These are phyloP conservation scores for Citrus glauca DNA, from an alignment of 345 rosid genomes.

Conservation along the genomic window DNA sequence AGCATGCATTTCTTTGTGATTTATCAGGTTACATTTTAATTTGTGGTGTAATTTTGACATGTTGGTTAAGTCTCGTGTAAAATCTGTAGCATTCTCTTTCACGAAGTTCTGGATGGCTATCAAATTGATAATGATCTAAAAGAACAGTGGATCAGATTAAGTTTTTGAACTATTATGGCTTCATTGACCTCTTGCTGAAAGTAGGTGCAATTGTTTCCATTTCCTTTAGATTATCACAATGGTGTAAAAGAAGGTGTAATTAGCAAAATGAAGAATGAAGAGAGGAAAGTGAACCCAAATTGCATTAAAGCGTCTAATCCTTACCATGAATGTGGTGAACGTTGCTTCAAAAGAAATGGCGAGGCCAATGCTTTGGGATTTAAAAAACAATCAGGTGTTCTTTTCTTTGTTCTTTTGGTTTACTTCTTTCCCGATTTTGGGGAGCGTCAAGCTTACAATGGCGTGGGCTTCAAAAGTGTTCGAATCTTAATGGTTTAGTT, in stretches of 20 bases:
- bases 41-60: background rate
- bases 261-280: conserved; percentile 38
- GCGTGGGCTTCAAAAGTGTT: background rate
- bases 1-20: background rate
- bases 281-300: conserved; percentile 33
- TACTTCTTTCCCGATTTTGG: background rate
- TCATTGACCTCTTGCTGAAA: conserved; percentile 1
- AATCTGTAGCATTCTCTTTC: background rate
- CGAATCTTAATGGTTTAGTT: background rate
- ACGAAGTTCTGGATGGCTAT: background rate
- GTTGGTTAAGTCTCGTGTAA: background rate
- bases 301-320: conserved; percentile 54
- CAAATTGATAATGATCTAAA: background rate
- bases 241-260: conserved; percentile 27
- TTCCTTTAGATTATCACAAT: conserved; percentile 31
- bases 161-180: background rate
- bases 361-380: conserved; percentile 21
- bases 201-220: conserved; percentile 6
- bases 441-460: background rate
- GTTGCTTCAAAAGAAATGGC: conserved; percentile 35
- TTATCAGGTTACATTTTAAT: background rate
- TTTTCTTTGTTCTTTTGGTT: conserved; percentile 5
- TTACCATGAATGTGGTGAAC: conserved; percentile 48
- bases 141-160: background rate
- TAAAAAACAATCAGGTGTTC: conserved; percentile 47